Conservation (phyloP, 2,329 filamentous ascomycete species). For the Pseudocercospora pini-densiflorae region DNA sequence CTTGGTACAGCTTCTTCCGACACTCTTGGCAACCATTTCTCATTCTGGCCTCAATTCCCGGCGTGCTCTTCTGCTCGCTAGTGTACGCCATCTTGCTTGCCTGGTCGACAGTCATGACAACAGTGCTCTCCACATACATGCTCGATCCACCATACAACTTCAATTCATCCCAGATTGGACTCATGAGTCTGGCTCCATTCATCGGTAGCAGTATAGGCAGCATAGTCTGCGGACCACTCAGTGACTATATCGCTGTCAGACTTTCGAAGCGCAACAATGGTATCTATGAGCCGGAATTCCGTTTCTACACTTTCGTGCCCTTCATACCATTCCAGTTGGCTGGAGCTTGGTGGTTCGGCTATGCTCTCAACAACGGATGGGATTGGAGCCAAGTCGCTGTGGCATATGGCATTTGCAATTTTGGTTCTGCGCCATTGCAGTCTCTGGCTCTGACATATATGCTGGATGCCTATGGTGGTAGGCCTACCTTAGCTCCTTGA, state of each 20-base stretch:
- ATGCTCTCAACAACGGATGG: conserved; percentile 34
- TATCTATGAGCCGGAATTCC: conserved; percentile 42
- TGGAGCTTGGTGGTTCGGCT: conserved; percentile 47
- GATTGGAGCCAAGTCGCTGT: conserved; percentile 41
- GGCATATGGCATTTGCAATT: conserved; percentile 45
- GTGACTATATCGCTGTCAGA: conserved; percentile 47
- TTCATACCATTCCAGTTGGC: conserved; percentile 39
- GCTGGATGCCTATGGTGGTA: conserved; percentile 45
- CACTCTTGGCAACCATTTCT: conserved; percentile 46
- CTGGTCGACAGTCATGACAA: conserved; percentile 46
- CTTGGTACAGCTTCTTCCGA: conserved; percentile 38
- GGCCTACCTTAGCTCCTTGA: conserved; percentile 33
- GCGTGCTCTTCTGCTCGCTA: conserved; percentile 44
- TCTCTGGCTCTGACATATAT: conserved; percentile 47
- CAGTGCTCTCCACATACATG: conserved; percentile 44
- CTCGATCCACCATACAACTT: conserved; percentile 51
- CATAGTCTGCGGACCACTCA: conserved; percentile 51
- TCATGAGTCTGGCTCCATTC: conserved; percentile 58
- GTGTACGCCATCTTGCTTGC: conserved; percentile 45
- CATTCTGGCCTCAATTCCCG: conserved; percentile 45
- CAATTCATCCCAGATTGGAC: conserved; percentile 53
- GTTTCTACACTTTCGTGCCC: conserved; percentile 42
- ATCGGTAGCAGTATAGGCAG: conserved; percentile 54
- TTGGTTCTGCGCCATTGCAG: conserved; percentile 42
- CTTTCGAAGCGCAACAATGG: conserved; percentile 40